Conservation (phyloP, 2,329 filamentous ascomycete species). For the Metarhizium anisopliae region DNA sequence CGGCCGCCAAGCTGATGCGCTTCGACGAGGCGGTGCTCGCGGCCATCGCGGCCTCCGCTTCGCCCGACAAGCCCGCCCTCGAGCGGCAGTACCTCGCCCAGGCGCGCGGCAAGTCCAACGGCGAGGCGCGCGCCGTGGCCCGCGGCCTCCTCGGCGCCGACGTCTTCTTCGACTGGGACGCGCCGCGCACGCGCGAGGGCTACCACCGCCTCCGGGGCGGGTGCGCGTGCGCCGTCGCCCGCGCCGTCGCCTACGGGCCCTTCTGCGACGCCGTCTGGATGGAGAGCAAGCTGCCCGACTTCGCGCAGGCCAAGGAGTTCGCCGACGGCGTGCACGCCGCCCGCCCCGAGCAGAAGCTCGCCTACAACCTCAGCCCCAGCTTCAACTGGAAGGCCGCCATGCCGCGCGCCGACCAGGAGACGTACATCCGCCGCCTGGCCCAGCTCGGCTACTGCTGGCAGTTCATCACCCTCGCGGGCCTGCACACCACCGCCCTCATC, state of each 20-base stretch:
- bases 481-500: constrained; percentile 93
- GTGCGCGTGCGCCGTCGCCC: constrained; percentile 82
- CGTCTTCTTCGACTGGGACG: constrained; percentile 90
- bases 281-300: constrained; percentile 97
- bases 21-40: constrained; percentile 87
- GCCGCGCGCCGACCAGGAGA: constrained; percentile 86
- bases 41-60: constrained; percentile 60
- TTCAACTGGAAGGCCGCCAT: constrained; percentile 99
- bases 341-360: constrained; percentile 95
- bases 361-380: constrained; percentile 95
- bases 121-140: constrained; percentile 72
- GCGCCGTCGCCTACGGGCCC: constrained; percentile 83
- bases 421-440: constrained; percentile 87
- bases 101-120: constrained; percentile 76
- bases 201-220: constrained; percentile 92
- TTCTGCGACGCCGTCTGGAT: constrained; percentile 98
- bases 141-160: constrained; percentile 69
- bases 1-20: constrained; percentile 70
- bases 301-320: constrained; percentile 82
- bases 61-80: constrained; percentile 59
- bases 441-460: constrained; percentile 96
- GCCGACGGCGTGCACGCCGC: constrained; percentile 87
- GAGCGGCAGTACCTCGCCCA: constrained; percentile 57
- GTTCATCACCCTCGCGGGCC: constrained; percentile 97
- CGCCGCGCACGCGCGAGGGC: constrained; percentile 85